Evolutionary conservation across 2,329 filamentous ascomycete species (phyloP), one percentile per base, ranked within the genome.

Genomic region (Allantophomopsis cytisporea): DNA sequence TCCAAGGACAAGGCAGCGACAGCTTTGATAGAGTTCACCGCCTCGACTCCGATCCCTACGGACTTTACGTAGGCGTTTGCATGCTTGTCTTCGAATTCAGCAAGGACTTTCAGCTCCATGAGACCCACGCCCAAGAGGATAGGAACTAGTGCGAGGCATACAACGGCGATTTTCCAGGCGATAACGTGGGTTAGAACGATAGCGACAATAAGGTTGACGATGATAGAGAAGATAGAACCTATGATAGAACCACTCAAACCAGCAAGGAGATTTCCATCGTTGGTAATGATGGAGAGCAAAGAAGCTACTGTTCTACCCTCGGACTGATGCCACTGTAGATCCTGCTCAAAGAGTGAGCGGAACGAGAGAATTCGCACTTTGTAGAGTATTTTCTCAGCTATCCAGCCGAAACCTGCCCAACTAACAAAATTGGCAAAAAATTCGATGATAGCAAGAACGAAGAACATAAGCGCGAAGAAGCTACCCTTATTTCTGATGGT

Each of bases 131-230:
- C 79, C 0, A 86, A 64, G 7, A 85, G 68, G 15, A 86, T 59
- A 0, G 82, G 82, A 0, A 86, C 73, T 6, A 73, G 64, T 0
- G 79, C 69, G 5, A 21, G 20, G 8, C 20, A 21, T 5, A 88
- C 76, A 0, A 86, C 59, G 0, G 78, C 74, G 7, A 89, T 64
- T 54, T 86, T 88, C 83, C 83, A 88, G 1, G 80, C 79, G 53
- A 80, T 85, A 4, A 69, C 63, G 49, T 84, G 86, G 1, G 79
- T 68, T 38, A 88, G 80, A 34, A 69, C 62, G 12, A 84, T 58
- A 6, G 71, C 74, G 0, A 80, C 82, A 7, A 74, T 49, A 3
- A 88, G 58, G 37, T 73, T 80, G 53, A 84, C 20, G 20, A 8
- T 78, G 16, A 80, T 52, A 7, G 78, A 74, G 15, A 78, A 71